These are phyloP conservation scores for Barbarea vulgaris DNA, from an alignment of 345 rosid genomes.

Conservation along the genomic window DNA sequence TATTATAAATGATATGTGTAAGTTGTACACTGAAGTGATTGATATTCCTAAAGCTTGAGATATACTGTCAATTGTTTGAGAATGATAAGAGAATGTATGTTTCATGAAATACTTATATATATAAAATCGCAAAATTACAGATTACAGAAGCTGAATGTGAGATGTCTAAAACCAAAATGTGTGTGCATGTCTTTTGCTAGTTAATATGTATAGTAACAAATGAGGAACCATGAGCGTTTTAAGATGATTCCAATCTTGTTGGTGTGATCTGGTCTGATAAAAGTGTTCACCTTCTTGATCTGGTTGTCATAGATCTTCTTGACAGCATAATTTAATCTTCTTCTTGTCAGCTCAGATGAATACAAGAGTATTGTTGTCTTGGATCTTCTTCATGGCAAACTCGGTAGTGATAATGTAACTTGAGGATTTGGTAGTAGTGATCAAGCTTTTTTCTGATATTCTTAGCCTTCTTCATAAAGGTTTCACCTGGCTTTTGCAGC, in stretches of 20 bases:
- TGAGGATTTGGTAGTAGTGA: no score
- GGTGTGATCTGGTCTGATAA: no score
- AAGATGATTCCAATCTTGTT: background rate
- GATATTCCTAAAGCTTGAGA: background rate
- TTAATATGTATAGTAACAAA: background rate
- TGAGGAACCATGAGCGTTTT: background rate
- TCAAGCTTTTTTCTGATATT: background rate
- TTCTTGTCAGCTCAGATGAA: background rate
- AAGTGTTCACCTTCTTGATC: background rate
- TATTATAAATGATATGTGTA: background rate
- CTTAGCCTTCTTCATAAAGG: background rate
- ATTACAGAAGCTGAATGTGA: background rate
- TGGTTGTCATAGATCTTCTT: no score
- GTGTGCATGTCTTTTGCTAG: background rate
- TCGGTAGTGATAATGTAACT: background rate
- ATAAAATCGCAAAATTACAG: background rate
- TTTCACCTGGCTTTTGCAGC: background rate
- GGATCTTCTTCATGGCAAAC: background rate
- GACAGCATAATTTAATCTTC: background rate
- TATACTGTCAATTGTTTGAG: background rate
- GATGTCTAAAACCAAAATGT: background rate
- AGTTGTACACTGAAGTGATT: constrained; percentile 4
- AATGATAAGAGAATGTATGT: background rate
- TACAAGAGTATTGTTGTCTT: background rate
- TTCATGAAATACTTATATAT: background rate